Evolutionary conservation across 1,284 basidiomycete genomes (phyloP).

Genomic region (Malassezia restricta): DNA sequence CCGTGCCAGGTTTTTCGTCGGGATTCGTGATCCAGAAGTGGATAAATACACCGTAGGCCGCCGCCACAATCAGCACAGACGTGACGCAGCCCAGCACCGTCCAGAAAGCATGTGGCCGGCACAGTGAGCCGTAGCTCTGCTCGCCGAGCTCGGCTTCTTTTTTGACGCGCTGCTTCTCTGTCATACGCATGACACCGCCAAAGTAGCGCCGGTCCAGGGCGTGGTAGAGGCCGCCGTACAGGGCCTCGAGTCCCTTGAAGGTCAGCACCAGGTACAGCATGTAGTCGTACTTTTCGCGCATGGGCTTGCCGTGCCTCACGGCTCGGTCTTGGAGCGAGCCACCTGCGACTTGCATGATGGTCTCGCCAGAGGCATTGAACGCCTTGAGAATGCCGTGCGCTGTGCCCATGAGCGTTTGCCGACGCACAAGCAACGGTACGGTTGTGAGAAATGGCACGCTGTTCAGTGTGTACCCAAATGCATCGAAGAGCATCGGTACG

Average conservation of each 20-base stretch:
- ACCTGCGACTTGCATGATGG: conserved; percentile 47
- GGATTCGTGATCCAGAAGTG: not conserved
- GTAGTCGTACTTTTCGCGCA: not conserved
- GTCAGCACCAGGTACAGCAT: not conserved
- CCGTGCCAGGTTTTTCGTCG: not conserved
- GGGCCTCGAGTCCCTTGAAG: conserved; percentile 32
- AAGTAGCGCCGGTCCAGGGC: conserved; percentile 35
- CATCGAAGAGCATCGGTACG: conserved; percentile 45
- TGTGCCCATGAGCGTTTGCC: conserved; percentile 23
- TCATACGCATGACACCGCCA: conserved; percentile 40
- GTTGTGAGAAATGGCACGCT: conserved; percentile 47
- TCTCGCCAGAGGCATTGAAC: conserved; percentile 39
- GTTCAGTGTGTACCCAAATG: conserved; percentile 46
- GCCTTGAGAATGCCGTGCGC: conserved; percentile 48
- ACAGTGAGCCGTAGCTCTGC: not conserved
- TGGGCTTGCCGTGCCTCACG: conserved; percentile 49
- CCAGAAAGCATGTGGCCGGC: not conserved
- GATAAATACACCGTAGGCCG: not conserved
- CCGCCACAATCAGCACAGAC: not conserved
- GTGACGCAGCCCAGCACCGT: not conserved
- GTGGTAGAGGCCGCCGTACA: conserved; percentile 46
- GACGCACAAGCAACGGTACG: conserved; percentile 47
- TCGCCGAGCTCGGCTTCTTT: not conserved
- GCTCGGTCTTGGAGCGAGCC: conserved; percentile 48
- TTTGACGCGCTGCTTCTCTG: conserved; percentile 26